phyloP scores from a whole-genome alignment of 2,329 filamentous ascomycete species.

The Emergomyces orientalis region DNA sequence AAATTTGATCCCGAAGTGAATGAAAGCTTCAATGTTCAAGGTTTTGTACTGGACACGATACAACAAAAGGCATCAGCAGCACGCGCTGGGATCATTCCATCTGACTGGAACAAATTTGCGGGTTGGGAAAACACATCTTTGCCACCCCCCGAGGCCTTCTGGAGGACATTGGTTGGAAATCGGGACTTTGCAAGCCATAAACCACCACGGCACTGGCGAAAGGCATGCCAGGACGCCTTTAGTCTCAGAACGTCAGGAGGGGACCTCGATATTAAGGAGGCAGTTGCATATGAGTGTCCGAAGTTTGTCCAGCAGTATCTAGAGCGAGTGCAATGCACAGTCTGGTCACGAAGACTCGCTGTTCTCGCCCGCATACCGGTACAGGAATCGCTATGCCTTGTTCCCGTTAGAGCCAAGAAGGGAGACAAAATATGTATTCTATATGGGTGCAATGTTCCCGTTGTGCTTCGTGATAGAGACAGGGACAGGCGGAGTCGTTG shows the following conservation, averaged over 20 bases:
- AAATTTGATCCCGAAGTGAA: not conserved
- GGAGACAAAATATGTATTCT: constrained; percentile 2
- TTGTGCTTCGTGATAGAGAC: not conserved
- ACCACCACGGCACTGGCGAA: not conserved
- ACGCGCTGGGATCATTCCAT: not conserved
- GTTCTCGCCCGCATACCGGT: not conserved
- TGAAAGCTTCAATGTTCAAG: not conserved
- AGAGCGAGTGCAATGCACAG: not conserved
- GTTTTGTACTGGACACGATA: not conserved
- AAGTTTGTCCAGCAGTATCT: constrained; percentile 1
- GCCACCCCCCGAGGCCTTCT: not conserved
- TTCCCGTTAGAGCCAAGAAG: not conserved
- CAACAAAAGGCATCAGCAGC: not conserved
- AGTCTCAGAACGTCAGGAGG: not conserved
- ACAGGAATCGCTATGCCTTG: not conserved
- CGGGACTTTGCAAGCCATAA: not conserved
- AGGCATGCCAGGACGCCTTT: not conserved
- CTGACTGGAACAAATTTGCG: not conserved
- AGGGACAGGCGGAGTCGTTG: not conserved
- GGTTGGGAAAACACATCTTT: not conserved
- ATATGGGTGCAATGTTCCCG: constrained; percentile 2
- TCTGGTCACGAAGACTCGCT: not conserved
- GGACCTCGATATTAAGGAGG: constrained; percentile 1
- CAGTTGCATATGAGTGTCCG: not conserved
- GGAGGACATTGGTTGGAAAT: constrained; percentile 2